Percentiles rank a stretch among this genome's conserved stretches.
phyloP scores from a whole-genome alignment of 306 rosid species.

The Parietaria judaica region DNA sequence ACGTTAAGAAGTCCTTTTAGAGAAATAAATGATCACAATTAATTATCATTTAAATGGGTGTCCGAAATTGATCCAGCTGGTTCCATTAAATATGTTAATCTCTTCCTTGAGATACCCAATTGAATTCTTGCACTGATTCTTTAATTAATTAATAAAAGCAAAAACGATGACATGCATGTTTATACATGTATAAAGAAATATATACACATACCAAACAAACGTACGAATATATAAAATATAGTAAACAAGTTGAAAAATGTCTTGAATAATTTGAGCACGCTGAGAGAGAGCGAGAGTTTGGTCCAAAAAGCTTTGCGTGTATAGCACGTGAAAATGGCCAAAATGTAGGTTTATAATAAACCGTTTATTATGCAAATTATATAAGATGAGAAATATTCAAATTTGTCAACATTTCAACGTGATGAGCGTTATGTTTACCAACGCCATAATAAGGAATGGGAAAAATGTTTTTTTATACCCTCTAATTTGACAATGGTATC shows the following conservation, averaged over 20 bases:
- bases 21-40: neutral
- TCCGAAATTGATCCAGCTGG: neutral
- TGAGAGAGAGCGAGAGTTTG: neutral
- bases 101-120: neutral
- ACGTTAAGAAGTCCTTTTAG: neutral
- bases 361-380: conserved; percentile 20
- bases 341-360: too few species aligned
- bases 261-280: conserved; percentile 12
- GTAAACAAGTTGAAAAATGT: neutral
- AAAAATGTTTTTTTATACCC: neutral
- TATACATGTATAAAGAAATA: neutral
- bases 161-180: neutral
- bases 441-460: neutral
- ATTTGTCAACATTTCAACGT: conserved; percentile 24
- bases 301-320: conserved; percentile 16
- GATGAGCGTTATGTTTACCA: conserved; percentile 18
- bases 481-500: too few species aligned
- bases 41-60: neutral
- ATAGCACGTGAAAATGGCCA: conserved; percentile 19
- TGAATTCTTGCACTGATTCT: neutral
- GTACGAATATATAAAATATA: neutral
- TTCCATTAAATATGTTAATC: neutral
- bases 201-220: neutral
- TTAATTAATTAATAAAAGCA: neutral
- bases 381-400: neutral